Base-by-base conservation (phyloP, 371 early-diverging fungal species). In the Mucor saturninus region DNA sequence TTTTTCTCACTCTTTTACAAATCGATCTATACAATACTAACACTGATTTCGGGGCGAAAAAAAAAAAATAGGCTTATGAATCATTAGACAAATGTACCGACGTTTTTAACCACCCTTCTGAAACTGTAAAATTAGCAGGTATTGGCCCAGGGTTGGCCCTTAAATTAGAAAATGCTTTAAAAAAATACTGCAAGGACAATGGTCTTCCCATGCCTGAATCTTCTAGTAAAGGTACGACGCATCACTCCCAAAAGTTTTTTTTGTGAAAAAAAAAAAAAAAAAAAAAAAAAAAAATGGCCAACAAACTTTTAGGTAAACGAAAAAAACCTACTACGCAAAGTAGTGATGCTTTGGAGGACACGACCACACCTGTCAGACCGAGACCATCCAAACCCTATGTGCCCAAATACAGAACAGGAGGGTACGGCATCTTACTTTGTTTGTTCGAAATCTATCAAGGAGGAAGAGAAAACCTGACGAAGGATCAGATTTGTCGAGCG, bases 371-470 rank as follows among this genome's bases (percentile, higher is more conserved):
- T n/a, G 14, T 46, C 8, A 0, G 48, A 15, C 62, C 58, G 42
- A 62, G 65, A 68, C 45, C 30, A 31, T 58, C 64, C 1, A 64
- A 72, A 42, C 50, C 77, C 5, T 97, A 98, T 68, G 83, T 96
- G 4, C 98, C 98, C 5, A 61, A 75, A 14, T 91, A 88, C 65
- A 86, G 94, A 28, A 88, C 94, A 0, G 96, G 91, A 4, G 83
- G 89, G 3, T 98, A 95, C 73, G 94, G 88, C 6, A 91, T 98
- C 37, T 73, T 98, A n/a, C 62, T 94, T 2, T 84, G 92, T 9
- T 71, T 97, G 11, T 71, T 83, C 35, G 75, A 85, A n/a, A 62
- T 76, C 6, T 61, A 74, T 14, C 61, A 74, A 1, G 43, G 58
- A 11, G 64, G 74, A 15, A 67, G 68, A 15, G 48, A 50, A 1